phyloP scores from a whole-genome alignment of 1,139 yeast species.

The Taiozyma sp. region DNA sequence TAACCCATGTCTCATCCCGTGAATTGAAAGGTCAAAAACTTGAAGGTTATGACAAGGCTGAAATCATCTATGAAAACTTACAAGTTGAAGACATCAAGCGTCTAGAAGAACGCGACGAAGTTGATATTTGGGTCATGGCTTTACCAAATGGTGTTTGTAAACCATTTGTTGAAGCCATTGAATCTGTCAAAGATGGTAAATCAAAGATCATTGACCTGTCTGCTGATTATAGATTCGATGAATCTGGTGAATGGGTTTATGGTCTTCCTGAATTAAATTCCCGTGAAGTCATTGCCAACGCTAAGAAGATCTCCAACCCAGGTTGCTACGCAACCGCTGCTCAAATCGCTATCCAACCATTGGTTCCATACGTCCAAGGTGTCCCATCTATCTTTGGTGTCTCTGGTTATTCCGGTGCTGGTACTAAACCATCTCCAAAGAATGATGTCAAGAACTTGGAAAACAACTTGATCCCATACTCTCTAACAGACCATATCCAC shows the following conservation, averaged over 20 bases:
- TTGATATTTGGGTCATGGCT: conserved; percentile 99
- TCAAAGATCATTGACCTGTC: conserved; percentile 89
- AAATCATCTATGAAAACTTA: conserved; percentile 78
- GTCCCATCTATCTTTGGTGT: conserved; percentile 89
- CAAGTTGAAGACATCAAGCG: conserved; percentile 81
- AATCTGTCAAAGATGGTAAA: conserved; percentile 44
- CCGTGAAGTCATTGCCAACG: conserved; percentile 62
- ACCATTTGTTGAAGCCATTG: conserved; percentile 94
- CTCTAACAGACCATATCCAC: conserved; percentile 94
- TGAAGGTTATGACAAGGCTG: conserved; percentile 78
- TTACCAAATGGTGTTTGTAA: conserved; percentile 97
- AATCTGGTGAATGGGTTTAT: conserved; percentile 83
- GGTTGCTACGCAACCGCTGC: conserved; percentile 99
- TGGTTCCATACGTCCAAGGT: conserved; percentile 57
- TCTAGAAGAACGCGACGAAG: conserved; percentile 70
- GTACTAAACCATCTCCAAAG: conserved; percentile 96
- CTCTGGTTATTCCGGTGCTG: conserved; percentile 98
- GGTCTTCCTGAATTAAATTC: conserved; percentile 83
- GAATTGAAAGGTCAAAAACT: conserved; percentile 86
- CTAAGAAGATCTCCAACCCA: conserved; percentile 89
- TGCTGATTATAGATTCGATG: conserved; percentile 94
- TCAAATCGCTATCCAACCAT: conserved; percentile 87
- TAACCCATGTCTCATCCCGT: conserved; percentile 92
- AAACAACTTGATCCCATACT: conserved; percentile 90
- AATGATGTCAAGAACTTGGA: conserved; percentile 72